Evolutionary conservation across 2,329 filamentous ascomycete species (phyloP).

Genomic region (Fusarium napiforme): DNA sequence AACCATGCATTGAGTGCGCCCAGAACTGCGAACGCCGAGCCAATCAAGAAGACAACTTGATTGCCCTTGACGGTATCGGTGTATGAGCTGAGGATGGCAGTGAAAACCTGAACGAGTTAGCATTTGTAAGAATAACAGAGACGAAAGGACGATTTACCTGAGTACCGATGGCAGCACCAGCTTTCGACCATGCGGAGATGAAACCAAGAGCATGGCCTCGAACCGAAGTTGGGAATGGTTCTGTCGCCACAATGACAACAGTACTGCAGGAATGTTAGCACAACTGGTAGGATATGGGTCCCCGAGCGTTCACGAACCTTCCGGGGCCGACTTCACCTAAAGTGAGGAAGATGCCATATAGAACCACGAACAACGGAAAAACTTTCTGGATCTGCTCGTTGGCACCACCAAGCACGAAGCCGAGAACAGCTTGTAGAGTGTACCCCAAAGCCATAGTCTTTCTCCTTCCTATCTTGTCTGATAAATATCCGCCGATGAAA

Average conservation of each 20-base stretch:
- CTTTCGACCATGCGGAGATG: conserved; percentile 2
- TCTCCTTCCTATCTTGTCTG: background rate
- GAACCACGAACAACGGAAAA: background rate
- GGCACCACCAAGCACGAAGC: background rate
- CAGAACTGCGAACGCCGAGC: background rate
- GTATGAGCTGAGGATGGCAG: conserved; percentile 1
- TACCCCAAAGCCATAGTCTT: background rate
- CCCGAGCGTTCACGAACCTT: background rate
- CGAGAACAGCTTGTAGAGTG: background rate
- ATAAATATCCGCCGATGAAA: background rate
- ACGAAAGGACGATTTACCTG: background rate
- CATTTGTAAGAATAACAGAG: background rate
- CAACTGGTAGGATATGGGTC: fast-evolving
- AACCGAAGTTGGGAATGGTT: conserved; percentile 8
- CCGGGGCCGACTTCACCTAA: background rate
- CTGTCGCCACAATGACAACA: conserved; percentile 2
- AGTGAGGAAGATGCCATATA: background rate
- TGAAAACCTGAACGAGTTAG: background rate
- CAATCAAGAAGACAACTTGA: background rate
- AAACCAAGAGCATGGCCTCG: conserved; percentile 1
- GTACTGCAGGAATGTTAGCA: background rate
- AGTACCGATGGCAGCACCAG: conserved; percentile 7
- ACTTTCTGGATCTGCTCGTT: background rate
- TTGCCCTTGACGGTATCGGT: background rate
- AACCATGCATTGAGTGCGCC: conserved; percentile 2